Evolutionary conservation across 768 basidiomycete genomes (phyloP), one percentile per base, ranked within the genome.

Genomic region (Calocybe gangraenosa): DNA sequence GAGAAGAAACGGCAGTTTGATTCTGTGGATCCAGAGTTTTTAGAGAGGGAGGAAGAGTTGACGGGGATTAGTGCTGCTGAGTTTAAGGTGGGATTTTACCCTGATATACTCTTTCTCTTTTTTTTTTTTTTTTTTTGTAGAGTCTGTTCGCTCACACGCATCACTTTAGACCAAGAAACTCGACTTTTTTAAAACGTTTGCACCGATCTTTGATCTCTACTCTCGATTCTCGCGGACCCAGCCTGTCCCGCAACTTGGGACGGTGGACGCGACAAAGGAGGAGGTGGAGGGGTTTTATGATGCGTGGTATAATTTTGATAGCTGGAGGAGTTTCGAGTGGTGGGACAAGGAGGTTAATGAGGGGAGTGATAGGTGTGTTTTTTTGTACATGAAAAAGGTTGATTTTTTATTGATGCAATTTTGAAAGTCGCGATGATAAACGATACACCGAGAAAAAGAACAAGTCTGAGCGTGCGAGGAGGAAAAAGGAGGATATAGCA

Each of bases 301-400:
- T 65, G 96, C 95, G 67, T 99, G 93, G 92, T 98, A 99, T 76
- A 95, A 94, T 76, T 95, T 99, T 67, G 95, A 97, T 66, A 90
- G 87, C 54, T 99, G 95, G 95, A 75, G 95, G 58, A 90, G 85
- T 64, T 99, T 97, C 63, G 95, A 99, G 68, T 97, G 92, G 75
- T 72, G 87, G 53, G 95, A 99, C 72, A 98, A 99, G 75, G 95
- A 99, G 65, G 87, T 92, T 46, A 95, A 97, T 64, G 95, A 99
- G 68, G 95, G 95, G 9, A 91, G 88, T 51, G 95, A 98, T 63
- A 90, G 78, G 92, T 92, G 42, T 52, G 83, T 73, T 1, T 8
- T 44, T 17, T 42, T 35, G 25, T 33, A 0, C 40, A 38, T 17
- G 40, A 17, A 14, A 37, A 35, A 50, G 3, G 13, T 17, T 22